These are phyloP conservation scores for Sarcocystis neurona DNA, from an alignment of 169 alveolate genomes.

Conservation along the genomic window DNA sequence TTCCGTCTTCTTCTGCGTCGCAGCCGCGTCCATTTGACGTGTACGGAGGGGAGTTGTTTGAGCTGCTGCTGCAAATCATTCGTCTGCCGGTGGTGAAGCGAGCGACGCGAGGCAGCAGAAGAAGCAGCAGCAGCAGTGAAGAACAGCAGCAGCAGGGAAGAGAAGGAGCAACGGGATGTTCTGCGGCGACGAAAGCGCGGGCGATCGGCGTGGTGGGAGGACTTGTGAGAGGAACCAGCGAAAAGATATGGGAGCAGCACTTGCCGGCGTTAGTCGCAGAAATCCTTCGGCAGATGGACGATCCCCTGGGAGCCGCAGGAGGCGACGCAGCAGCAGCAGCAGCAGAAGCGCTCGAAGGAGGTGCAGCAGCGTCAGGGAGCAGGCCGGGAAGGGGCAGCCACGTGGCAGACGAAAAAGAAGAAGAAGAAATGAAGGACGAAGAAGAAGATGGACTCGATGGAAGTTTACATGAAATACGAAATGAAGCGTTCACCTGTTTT, in stretches of 20 bases:
- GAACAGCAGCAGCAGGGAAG: not conserved
- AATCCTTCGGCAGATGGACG: conserved; percentile 29
- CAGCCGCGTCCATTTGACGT: conserved; percentile 44
- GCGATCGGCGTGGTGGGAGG: conserved; percentile 52
- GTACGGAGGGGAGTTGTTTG: conserved; percentile 24
- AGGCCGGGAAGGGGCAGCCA: not conserved
- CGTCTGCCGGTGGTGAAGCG: not conserved
- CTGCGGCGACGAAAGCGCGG: conserved; percentile 42
- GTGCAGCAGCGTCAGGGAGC: not conserved
- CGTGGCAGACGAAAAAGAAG: not conserved
- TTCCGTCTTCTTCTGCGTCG: not conserved
- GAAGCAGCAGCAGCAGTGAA: no score
- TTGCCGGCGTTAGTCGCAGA: conserved; percentile 2
- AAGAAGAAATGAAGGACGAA: not conserved
- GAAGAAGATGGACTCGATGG: not conserved
- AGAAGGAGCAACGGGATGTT: not conserved
- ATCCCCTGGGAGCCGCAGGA: no score
- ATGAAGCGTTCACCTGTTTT: conserved; percentile 49
- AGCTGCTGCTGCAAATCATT: conserved; percentile 17
- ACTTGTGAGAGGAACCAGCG: conserved; percentile 9
- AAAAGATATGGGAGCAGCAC: conserved; percentile 17
- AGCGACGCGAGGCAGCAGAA: not conserved
- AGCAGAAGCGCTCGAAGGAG: no score
- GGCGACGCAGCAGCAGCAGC: no score
- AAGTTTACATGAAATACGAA: conserved; percentile 23